These are phyloP conservation scores for Rhodotorula sp. DNA, from an alignment of 1,284 basidiomycete genomes.

Conservation along the genomic window DNA sequence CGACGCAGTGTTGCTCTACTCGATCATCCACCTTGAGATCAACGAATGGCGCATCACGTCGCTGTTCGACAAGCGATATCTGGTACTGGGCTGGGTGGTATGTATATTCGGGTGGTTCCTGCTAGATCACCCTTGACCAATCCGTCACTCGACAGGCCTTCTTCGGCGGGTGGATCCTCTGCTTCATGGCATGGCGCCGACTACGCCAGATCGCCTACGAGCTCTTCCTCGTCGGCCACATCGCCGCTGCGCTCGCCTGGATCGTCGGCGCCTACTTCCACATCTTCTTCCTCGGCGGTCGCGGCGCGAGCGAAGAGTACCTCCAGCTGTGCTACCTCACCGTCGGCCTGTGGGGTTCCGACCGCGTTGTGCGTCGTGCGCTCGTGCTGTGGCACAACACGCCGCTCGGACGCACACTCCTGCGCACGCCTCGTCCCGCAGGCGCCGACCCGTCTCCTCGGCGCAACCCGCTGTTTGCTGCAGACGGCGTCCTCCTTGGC, in stretches of 20 bases:
- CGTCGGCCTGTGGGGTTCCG: constrained; percentile 33
- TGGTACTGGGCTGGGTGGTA: constrained; percentile 47
- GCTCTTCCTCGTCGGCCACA: constrained; percentile 43
- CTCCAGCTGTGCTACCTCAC: constrained; percentile 31
- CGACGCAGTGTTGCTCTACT: background rate
- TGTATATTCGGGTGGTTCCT: constrained; percentile 6
- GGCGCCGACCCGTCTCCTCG: background rate
- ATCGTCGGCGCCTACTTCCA: constrained; percentile 48
- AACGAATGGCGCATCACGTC: constrained; percentile 3
- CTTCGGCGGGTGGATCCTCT: constrained; percentile 16
- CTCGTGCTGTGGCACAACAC: constrained; percentile 35
- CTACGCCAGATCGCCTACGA: constrained; percentile 44
- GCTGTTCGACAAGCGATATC: constrained; percentile 41
- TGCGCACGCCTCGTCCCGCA: constrained; percentile 7
- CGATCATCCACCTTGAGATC: background rate
- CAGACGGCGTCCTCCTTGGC: constrained; percentile 23
- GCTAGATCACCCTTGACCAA: background rate
- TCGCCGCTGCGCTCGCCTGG: constrained; percentile 46
- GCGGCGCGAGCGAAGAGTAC: constrained; percentile 43
- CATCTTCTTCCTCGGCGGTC: constrained; percentile 43
- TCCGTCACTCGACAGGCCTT: constrained; percentile 28
- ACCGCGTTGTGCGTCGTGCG: constrained; percentile 32
- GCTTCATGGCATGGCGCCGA: constrained; percentile 15
- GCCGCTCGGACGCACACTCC: constrained; percentile 19
- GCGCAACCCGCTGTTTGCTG: background rate